Base-by-base conservation (phyloP, 2,329 filamentous ascomycete species). In the Sarocladium oryzae region DNA sequence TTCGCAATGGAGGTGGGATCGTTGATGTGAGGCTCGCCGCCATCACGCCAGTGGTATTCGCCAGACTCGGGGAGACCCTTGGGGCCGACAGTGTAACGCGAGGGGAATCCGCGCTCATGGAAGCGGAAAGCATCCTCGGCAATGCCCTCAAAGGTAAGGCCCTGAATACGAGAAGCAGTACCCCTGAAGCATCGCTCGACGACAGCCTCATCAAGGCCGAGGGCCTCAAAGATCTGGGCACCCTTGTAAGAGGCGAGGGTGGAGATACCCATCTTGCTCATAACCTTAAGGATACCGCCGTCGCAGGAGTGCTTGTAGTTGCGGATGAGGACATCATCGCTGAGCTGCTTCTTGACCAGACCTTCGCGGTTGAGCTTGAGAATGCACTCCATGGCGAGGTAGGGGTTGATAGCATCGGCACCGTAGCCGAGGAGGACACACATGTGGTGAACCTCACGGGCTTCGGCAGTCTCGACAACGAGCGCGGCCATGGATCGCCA, bases 211-310 rank as follows among this genome's bases (percentile, higher is more conserved):
- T 96, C 91, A 30, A 96, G 84, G 70, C 92, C 92, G 38, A 97
- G 85, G 46, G 91, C 90, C 68, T 97, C 92, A 60, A 96, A 97
- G 57, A 97, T 97, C 74, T 97, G 92, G 52, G 92, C 92, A 64
- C 92, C 92, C 77, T 97, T 97, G 77, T 97, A 97, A 59, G 87
- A 92, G 63, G 92, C 89, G 41, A 97, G 77, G 28, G 92, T 97
- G 6, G 92, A 96, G 57, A 97, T 97, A 74, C 92, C 92, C 92
- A 97, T 97, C 78, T 97, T 97, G 69, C 87, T 93, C 92, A 97
- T 97, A 67, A 97, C 92, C 72, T 97, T 97, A 57, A 97, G 77
- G 57, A 97, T 96, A 73, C 92, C 92, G 63, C 92, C 92, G 60
- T 96, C 91, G 61, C 88, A 92, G 56, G 92, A 96, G 69, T 95